A percentile compares a stretch with the other conserved stretches of the same genome.
Conservation (phyloP, 1,284 basidiomycete genomes). For the Irpex rosettiformis region DNA sequence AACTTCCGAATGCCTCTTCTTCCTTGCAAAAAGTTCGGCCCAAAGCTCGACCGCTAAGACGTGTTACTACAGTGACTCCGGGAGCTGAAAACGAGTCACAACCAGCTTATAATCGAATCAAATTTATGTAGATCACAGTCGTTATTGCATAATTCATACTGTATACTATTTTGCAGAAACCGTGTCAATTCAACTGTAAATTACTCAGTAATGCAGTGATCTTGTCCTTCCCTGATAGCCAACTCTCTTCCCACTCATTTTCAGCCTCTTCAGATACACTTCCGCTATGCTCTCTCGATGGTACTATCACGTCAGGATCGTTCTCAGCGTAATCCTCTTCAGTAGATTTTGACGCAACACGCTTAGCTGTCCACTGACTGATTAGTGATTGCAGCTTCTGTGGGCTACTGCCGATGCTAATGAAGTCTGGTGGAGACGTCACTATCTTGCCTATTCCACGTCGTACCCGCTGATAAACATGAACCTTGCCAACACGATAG, state of each 20-base stretch:
- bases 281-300: background rate
- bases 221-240: too few relatives aligned
- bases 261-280: background rate
- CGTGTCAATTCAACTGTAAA: background rate
- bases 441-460: background rate
- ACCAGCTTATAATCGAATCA: background rate
- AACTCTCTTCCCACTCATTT: background rate
- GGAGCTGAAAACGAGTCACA: background rate
- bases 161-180: background rate
- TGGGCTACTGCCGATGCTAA: background rate
- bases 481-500: slow-evolving; percentile 2
- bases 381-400: background rate
- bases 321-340: background rate
- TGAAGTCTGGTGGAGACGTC: background rate
- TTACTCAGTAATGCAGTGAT: background rate
- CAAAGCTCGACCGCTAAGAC: too few relatives aligned
- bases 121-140: background rate
- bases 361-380: background rate
- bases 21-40: background rate
- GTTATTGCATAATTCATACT: too few relatives aligned
- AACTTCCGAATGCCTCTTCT: too few relatives aligned
- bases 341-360: background rate
- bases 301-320: background rate
- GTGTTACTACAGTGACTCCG: background rate
- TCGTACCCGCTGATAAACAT: background rate